Conservation (phyloP, 23 red algal genomes). For the Cyanidium caldarium region DNA sequence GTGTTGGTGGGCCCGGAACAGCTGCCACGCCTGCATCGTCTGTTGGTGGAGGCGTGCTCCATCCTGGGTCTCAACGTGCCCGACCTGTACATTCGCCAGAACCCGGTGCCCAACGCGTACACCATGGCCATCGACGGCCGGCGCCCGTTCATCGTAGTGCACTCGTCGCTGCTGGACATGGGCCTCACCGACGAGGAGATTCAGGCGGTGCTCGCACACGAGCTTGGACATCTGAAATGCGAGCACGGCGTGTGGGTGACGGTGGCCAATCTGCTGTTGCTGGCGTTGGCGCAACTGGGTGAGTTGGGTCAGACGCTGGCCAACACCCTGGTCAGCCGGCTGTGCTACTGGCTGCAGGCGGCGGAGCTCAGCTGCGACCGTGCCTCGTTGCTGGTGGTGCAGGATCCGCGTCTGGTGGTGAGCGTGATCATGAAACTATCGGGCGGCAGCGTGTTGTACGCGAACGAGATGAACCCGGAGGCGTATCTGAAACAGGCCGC, state of each 20-base stretch:
- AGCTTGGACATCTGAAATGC: conserved; percentile 84
- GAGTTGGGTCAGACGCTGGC: conserved; percentile 31
- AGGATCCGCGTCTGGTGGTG: conserved; percentile 44
- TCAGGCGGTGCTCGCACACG: conserved; percentile 76
- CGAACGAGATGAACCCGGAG: conserved; percentile 52
- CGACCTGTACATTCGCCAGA: conserved; percentile 71
- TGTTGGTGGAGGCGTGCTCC: conserved; percentile 37
- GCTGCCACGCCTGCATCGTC: conserved; percentile 46
- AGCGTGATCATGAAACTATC: conserved; percentile 81
- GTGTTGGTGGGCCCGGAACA: conserved; percentile 50
- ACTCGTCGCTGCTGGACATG: conserved; percentile 60
- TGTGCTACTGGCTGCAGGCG: conserved; percentile 55
- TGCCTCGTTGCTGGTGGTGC: conserved; percentile 82
- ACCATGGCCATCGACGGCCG: conserved; percentile 84
- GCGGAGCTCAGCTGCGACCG: conserved; percentile 93
- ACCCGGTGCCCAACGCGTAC: conserved; percentile 79
- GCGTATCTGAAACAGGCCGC: conserved; percentile 50
- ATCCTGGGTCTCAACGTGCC: conserved; percentile 57
- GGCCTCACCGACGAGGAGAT: conserved; percentile 50
- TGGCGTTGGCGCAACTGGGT: conserved; percentile 28
- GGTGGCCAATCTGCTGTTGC: conserved; percentile 64
- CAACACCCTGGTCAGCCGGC: conserved; percentile 21
- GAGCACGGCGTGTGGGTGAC: conserved; percentile 93
- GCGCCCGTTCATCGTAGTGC: conserved; percentile 80
- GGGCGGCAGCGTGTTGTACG: conserved; percentile 36